Evolutionary conservation across 495 filamentous ascomycete species (phyloP).

Genomic region (Penicillium turbatum): DNA sequence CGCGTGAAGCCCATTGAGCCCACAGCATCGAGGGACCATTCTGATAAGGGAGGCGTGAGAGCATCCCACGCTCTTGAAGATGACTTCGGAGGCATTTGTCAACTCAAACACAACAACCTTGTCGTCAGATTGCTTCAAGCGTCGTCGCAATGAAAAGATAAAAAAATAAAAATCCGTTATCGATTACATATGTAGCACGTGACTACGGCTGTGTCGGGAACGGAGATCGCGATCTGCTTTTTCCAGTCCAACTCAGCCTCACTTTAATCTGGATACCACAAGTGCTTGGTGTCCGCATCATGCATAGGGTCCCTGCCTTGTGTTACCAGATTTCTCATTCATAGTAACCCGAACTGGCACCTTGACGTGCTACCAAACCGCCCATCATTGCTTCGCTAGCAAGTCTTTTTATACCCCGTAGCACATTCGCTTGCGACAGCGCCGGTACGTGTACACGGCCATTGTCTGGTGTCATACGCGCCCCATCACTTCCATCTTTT

Average conservation of each 20-base stretch:
- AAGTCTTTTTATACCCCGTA: conserved; percentile 16
- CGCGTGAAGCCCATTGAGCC: conserved; percentile 76
- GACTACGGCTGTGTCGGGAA: conserved; percentile 25
- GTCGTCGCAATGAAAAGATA: conserved; percentile 16
- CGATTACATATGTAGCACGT: conserved; percentile 30
- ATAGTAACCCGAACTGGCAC: conserved; percentile 1
- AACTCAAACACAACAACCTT: not conserved
- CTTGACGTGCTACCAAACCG: conserved; percentile 6
- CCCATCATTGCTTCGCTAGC: conserved; percentile 28
- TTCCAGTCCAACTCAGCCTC: conserved; percentile 27
- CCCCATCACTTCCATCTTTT: conserved; percentile 47
- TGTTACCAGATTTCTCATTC: not conserved
- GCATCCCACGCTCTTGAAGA: conserved; percentile 69
- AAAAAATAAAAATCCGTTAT: conserved; percentile 22
- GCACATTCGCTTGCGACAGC: conserved; percentile 26
- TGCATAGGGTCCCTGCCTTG: conserved; percentile 4
- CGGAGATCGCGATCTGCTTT: conserved; percentile 19
- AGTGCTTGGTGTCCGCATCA: not conserved
- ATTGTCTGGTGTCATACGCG: conserved; percentile 47
- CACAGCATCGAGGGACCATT: conserved; percentile 87
- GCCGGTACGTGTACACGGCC: conserved; percentile 33
- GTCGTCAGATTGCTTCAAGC: conserved; percentile 1
- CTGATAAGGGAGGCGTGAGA: conserved; percentile 70
- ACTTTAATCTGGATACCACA: conserved; percentile 9
- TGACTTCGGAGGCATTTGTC: conserved; percentile 37